Percentiles rank a stretch among this genome's conserved stretches.
Evolutionary conservation across 73 alveolate species (phyloP).

Genomic region (Durusdinium trenchii): DNA sequence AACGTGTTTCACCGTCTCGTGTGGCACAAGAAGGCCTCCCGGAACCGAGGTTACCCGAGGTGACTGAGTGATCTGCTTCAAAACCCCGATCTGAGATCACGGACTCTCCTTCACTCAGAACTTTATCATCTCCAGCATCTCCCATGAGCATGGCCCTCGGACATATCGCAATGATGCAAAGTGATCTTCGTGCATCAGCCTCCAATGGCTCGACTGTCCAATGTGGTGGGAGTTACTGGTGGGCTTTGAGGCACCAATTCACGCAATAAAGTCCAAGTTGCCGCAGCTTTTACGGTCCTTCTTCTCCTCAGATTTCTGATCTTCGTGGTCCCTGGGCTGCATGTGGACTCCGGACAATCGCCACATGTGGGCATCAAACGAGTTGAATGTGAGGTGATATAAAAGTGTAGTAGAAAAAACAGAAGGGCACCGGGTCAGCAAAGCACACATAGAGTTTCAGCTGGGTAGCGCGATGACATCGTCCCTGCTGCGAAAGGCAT

Average conservation of each 20-base stretch:
- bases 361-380: too few relatives aligned
- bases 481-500: neutral
- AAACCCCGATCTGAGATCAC: too few relatives aligned
- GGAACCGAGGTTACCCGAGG: too few relatives aligned
- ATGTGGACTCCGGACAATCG: neutral
- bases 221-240: neutral
- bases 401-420: too few relatives aligned
- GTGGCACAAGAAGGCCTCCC: too few relatives aligned
- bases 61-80: too few relatives aligned
- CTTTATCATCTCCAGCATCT: too few relatives aligned
- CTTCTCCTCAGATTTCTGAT: neutral
- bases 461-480: constrained; percentile 1
- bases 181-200: neutral
- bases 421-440: neutral
- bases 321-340: constrained; percentile 8
- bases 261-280: neutral
- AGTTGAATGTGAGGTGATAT: too few relatives aligned
- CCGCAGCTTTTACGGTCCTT: neutral
- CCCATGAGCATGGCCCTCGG: too few relatives aligned
- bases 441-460: neutral
- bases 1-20: too few relatives aligned
- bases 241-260: neutral
- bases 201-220: neutral
- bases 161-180: neutral
- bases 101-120: too few relatives aligned